Evolutionary conservation across 2,329 filamentous ascomycete genomes (phyloP), one percentile per base, ranked within the genome.

Genomic region (Tolypocladium guangdongense): DNA sequence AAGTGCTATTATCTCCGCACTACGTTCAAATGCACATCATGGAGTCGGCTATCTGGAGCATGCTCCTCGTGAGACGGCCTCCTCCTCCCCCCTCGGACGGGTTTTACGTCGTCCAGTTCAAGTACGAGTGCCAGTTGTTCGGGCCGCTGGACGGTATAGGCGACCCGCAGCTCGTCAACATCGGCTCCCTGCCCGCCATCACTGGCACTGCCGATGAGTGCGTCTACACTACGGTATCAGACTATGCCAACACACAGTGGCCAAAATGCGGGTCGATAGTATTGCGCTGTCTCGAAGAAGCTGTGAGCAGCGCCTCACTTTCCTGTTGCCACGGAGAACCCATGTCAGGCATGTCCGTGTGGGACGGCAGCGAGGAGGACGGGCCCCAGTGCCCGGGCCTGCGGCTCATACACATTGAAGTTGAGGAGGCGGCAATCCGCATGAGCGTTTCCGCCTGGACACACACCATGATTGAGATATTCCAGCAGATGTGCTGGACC

Each of bases 401-500:
- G 2, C 60, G 68, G 2, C 60, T 70, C 2, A 50, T 71, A 1
- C 68, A 71, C 27, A 47, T 71, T 1, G 68, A 71, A 53, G 58
- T 70, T 3, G 68, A 71, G 46, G 62, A 64, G 12, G 62, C 64
- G 1, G 60, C 57, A 0, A 61, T 71, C 22, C 58, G 66, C 0
- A 57, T 71, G 41, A 68, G 60, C 27, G 63, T 66, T 1, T 70
- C 66, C 3, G 66, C 67, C 1, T 67, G 67, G 67, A 63, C 64
- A 0, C 64, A 66, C 33, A 65, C 63, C 2, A 62, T 71, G 58
- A 63, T 68, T 45, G 66, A 69, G 14, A 61, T 70, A 2, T 61
- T 70, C 3, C 67, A 70, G 47, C 67, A 69, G 50, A 68, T 70
- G 67, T 65, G 64, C 11, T 71, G 68, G 68, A 64, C 62, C 1